These are phyloP conservation scores for Escovopsis weberi DNA, from an alignment of 2,329 filamentous ascomycete species.

Conservation along the genomic window DNA sequence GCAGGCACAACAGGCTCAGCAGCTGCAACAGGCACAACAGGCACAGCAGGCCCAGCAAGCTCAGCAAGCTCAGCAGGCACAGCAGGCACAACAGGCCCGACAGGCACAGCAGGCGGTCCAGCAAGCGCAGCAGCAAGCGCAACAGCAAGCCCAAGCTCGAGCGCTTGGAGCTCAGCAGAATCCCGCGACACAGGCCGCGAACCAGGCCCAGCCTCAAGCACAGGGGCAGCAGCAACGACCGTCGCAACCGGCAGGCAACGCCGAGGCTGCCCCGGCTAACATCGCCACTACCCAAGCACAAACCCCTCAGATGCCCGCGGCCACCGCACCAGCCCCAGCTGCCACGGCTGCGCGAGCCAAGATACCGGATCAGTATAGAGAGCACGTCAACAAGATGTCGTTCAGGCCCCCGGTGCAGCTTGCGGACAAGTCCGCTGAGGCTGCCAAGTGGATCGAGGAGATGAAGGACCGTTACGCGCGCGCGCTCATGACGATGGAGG, in stretches of 20 bases:
- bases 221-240: constrained; percentile 7
- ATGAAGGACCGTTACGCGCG: constrained; percentile 32
- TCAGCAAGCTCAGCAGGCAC: constrained; percentile 18
- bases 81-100: constrained; percentile 7
- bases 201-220: constrained; percentile 9
- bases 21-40: constrained; percentile 9
- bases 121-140: constrained; percentile 9
- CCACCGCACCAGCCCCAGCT: constrained; percentile 1
- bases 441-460: constrained; percentile 34
- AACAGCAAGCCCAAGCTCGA: constrained; percentile 12
- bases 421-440: constrained; percentile 26
- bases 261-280: constrained; percentile 2
- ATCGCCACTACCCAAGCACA: constrained; percentile 8
- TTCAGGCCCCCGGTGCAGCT: constrained; percentile 30
- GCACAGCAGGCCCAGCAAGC: constrained; percentile 9
- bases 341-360: constrained; percentile 13
- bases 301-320: constrained; percentile 7
- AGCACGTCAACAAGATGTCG: constrained; percentile 32
- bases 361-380: constrained; percentile 29
- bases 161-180: constrained; percentile 8
- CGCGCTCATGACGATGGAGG: constrained; percentile 36
- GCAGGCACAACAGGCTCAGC: constrained; percentile 12
- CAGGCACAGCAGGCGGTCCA: constrained; percentile 4
- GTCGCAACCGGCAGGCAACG: background rate
- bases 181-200: constrained; percentile 7